Evolutionary conservation across 2,329 filamentous ascomycete species (phyloP), one percentile per base, ranked within the genome.

Genomic region (Diaporthe vaccinii): DNA sequence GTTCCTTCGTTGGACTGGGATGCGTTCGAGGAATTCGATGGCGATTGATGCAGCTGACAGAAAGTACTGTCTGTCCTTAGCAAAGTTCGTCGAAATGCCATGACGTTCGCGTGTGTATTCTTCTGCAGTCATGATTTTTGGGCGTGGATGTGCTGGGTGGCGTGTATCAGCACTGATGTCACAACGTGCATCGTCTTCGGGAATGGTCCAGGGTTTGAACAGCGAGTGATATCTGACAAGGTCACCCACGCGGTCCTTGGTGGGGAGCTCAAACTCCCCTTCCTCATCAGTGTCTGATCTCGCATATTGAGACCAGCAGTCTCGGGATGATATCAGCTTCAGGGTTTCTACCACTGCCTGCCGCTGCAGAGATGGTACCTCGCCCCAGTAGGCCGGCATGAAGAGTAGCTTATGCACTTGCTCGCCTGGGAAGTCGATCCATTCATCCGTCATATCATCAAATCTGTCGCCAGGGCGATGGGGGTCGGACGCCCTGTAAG

Each of bases 21-120:
- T 61, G 22, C n/a, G 15, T 22, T 61, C 36, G 6, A 61, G 58
- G 58, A 61, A 61, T 36, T 61, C 22, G 2, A 61, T 41, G 36
- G 58, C 58, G 36, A 41, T 41, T 15, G 58, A 61, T 1, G 58
- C 58, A 36, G 58, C 58, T 61, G 58, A 61, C 12, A 61, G 58
- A 15, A 28, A 28, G n/a, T 41, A 58, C 31, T 4, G 9, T 39
- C 36, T 39, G 2, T 39, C 9, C 36, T 10, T 2, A 39, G 36
- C 10, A 39, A 10, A 10, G 9, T 39, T 39, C 36, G 9, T 39
- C 36, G 36, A 39, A 39, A 39, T 39, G 2, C 36, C 36, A 39
- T 39, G 36, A 39, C 10, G 10, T 39, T 9, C 3, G 34, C 57
- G 22, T 14, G 12, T 20, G 36, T 61, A 61, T 17, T 41, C 36